Base-by-base conservation (phyloP, 768 basidiomycete genomes). In the Lentinula lateritia region DNA sequence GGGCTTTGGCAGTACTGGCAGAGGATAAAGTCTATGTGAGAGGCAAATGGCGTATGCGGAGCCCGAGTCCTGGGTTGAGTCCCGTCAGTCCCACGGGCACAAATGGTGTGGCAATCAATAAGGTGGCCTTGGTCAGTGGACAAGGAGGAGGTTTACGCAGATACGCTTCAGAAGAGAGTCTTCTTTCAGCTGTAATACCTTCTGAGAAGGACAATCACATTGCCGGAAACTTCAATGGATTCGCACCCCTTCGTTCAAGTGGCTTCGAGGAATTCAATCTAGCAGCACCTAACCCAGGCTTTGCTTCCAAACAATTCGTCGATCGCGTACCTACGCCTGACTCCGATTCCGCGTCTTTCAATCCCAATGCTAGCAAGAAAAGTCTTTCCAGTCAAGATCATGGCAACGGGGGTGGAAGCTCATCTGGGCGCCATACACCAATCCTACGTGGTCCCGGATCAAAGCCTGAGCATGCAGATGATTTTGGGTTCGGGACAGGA, bases 251-350 rank as follows among this genome's bases (percentile, higher is more conserved):
- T n/a, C 58, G 58, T 36, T 50, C 58, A 7, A 46, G 46, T 13
- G 58, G 58, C 18, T 59, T 59, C 46, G 42, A 59, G 12, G 58
- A 50, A 34, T 59, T 48, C 58, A 59, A 59, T 20, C 50, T 60
- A 5, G 39, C 50, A 20, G 46, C 46, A 35, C 48, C 59, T 0
- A 52, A 60, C 23, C n/a, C 16, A 32, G 23, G 42, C 32, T 20
- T 52, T 12, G n/a, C n/a, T 38, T 23, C 58, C n/a, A 50, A 36
- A 18, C 34, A 46, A 38, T 13, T 59, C 35, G 12, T 43, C 10
- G 55, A 56, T 20, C 39, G 55, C 43, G 28, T 18, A 20, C 18
- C 39, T 13, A 56, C 55, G 5, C 55, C 55, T 5, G 55, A 56
- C 12, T 56, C 55, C 16, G 55, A 56, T 42, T 56, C 55, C 34